Evolutionary conservation across 441 rosid genomes (phyloP), one percentile per base, ranked within the genome.

Genomic region (Macaranga tanarius): DNA sequence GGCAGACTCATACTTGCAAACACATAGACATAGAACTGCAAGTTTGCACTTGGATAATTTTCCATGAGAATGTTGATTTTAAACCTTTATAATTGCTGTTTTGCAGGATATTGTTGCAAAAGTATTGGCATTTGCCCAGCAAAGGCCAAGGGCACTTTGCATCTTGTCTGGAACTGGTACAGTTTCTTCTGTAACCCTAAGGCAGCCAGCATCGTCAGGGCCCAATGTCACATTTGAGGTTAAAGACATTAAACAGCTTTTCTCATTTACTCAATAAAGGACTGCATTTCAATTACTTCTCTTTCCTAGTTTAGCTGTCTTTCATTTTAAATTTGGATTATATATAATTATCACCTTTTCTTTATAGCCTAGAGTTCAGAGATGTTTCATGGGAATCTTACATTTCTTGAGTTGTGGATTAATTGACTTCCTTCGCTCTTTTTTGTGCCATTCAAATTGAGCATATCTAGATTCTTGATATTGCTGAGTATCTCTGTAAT

Each of bases 91-190:
- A 26, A 44, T 44, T 75, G 28, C 50, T 34, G 38, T 9, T 59
- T 75, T 70, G 76, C 77, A 96, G 99, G 99, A 96, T 68, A 86
- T 95, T 79, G 96, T 92, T 42, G 85, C 89, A 42, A 96, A 86
- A 82, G 65, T 96, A 72, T 68, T 93, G 79, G 78, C 92, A 10
- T 93, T 93, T 74, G 78, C 99, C 12, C 97, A 89, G 72, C 97
- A 90, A 76, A 87, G 99, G 82, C 89, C 97, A 54, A 89, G 99
- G 77, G 99, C 92, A 77, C 80, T 93, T 22, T 92, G 97, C 85
- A 76, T 96, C 79, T 84, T 96, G 87, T 92, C 99, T 52, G 99
- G 97, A 71, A 81, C 86, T 38, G 99, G 99, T 69, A 77, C 97
- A 44, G 87, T 93, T 73, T 93, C 99, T 71, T 87, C 90, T 65